A percentile compares a stretch with the other conserved stretches of the same genome.
These are phyloP conservation scores for Warburgia ugandensis DNA, from an alignment of 164 flowering plant genomes.

Conservation along the genomic window DNA sequence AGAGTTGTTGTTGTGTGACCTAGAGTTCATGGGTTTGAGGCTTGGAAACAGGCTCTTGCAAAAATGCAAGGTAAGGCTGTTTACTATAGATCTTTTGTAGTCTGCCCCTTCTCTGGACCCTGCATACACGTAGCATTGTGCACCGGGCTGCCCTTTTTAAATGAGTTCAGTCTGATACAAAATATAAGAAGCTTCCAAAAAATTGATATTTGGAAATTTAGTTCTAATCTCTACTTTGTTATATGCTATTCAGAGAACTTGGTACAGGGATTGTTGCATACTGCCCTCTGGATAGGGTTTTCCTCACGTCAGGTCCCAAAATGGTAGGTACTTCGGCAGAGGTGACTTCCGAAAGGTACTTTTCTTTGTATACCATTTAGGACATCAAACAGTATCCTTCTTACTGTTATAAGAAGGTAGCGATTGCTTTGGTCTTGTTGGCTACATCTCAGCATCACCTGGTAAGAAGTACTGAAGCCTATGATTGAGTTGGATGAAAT, in stretches of 20 bases:
- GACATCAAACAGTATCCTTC: not conserved
- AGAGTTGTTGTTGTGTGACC: no score
- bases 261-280: constrained; percentile 63
- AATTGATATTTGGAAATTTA: not conserved
- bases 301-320: constrained; percentile 42
- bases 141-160: no score
- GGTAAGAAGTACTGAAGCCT: not conserved
- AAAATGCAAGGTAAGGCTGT: no score
- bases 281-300: constrained; percentile 55
- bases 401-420: not conserved
- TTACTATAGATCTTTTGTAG: no score
- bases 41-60: no score
- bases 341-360: constrained; percentile 38
- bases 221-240: not conserved
- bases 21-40: no score
- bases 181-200: not conserved
- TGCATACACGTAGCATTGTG: no score
- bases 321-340: constrained; percentile 26
- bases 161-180: no score
- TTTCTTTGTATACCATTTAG: not conserved
- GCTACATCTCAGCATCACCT: not conserved
- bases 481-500: not conserved
- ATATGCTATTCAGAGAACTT: constrained; percentile 15
- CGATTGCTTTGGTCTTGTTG: not conserved
- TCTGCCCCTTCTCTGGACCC: no score